A percentile compares a stretch with the other conserved stretches of the same genome.
Conservation (phyloP, 2,329 filamentous ascomycete genomes). For the Fusarium succisae region DNA sequence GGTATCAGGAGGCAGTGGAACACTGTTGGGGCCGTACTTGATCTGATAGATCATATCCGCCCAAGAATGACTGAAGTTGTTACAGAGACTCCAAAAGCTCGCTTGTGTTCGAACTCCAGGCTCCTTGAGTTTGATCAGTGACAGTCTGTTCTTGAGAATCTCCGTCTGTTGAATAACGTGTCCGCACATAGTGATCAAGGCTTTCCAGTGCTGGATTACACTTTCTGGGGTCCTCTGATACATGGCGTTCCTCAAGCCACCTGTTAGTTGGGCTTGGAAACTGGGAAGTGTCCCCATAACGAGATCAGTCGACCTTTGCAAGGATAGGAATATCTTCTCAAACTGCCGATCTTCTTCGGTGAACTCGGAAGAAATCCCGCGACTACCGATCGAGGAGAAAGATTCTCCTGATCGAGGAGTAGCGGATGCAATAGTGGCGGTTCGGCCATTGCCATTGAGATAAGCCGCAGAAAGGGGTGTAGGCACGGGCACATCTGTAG, state of each 20-base stretch:
- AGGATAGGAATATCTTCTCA: constrained; percentile 81
- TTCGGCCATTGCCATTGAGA: constrained; percentile 59
- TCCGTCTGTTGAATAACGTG: constrained; percentile 78
- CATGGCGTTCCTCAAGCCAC: constrained; percentile 70
- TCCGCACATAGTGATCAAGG: constrained; percentile 76
- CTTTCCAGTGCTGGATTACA: constrained; percentile 72
- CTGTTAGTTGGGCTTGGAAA: constrained; percentile 73
- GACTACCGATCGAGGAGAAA: constrained; percentile 67
- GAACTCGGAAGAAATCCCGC: constrained; percentile 65
- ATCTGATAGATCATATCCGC: constrained; percentile 70
- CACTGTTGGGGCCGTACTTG: constrained; percentile 62
- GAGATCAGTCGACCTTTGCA: constrained; percentile 78
- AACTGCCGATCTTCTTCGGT: constrained; percentile 83
- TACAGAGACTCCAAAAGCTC: constrained; percentile 76
- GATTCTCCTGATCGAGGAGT: constrained; percentile 87
- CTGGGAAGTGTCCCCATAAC: constrained; percentile 76
- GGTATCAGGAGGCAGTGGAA: constrained; percentile 71
- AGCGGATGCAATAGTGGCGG: constrained; percentile 63
- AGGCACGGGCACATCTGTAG: constrained; percentile 61
- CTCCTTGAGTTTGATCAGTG: constrained; percentile 85
- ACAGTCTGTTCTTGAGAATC: constrained; percentile 76
- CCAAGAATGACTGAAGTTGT: constrained; percentile 77
- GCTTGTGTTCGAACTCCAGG: constrained; percentile 74
- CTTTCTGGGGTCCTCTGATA: constrained; percentile 67
- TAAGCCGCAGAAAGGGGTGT: constrained; percentile 53